These are phyloP conservation scores for Fonsecaea multimorphosa DNA, from an alignment of 2,329 filamentous ascomycete genomes.

Conservation along the genomic window DNA sequence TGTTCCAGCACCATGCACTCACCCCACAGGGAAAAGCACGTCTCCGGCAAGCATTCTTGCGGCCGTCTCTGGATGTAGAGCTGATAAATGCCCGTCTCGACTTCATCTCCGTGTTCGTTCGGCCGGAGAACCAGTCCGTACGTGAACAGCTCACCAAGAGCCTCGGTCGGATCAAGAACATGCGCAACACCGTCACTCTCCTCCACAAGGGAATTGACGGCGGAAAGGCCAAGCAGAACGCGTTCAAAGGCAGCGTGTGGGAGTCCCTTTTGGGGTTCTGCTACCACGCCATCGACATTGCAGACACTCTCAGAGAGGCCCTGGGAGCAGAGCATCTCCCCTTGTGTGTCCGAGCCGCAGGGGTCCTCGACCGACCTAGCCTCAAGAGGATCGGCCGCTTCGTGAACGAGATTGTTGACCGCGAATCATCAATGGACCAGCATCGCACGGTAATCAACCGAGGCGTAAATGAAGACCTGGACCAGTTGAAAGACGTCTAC, in stretches of 20 bases:
- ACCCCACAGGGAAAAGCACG: conserved; percentile 78
- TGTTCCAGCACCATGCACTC: conserved; percentile 75
- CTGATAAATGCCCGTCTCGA: conserved; percentile 74
- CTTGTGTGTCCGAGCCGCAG: conserved; percentile 56
- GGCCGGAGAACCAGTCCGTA: conserved; percentile 67
- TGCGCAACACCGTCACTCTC: conserved; percentile 70
- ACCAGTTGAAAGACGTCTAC: conserved; percentile 77
- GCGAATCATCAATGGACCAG: conserved; percentile 58
- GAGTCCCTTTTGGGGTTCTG: conserved; percentile 74
- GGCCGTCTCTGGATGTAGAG: conserved; percentile 72
- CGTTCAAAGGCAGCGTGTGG: conserved; percentile 74
- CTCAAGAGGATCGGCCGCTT: conserved; percentile 71
- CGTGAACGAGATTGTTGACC: conserved; percentile 67
- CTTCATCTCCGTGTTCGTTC: conserved; percentile 70
- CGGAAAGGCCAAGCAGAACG: conserved; percentile 56
- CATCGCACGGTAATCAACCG: conserved; percentile 73
- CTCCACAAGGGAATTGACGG: conserved; percentile 77
- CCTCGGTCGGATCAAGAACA: conserved; percentile 76
- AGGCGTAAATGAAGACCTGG: conserved; percentile 75
- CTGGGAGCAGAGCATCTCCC: conserved; percentile 53
- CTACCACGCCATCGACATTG: conserved; percentile 71
- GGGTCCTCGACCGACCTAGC: conserved; percentile 63
- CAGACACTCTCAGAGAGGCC: conserved; percentile 66
- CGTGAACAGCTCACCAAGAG: conserved; percentile 64
- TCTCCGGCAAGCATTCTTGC: conserved; percentile 80